Percentiles rank a stretch among this genome's conserved stretches.
These are phyloP conservation scores for Populus hybrid DNA, from an alignment of 441 rosid genomes.

Conservation along the genomic window DNA sequence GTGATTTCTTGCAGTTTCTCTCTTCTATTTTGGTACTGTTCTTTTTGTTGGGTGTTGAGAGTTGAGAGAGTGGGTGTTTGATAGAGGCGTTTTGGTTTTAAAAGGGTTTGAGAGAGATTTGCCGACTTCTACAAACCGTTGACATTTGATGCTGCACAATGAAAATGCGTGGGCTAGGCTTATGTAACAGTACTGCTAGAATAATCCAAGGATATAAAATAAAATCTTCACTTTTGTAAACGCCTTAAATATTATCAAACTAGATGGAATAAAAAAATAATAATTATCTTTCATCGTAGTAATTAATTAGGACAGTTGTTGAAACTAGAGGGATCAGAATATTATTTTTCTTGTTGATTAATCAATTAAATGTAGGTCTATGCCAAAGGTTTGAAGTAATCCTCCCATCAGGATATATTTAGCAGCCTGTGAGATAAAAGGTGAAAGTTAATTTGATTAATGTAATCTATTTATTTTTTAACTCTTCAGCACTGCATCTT, in stretches of 20 bases:
- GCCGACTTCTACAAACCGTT: neutral
- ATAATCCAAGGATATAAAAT: neutral
- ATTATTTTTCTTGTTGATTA: no score
- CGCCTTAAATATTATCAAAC: neutral
- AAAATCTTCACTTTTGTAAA: neutral
- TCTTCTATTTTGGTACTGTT: neutral
- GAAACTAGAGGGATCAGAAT: no score
- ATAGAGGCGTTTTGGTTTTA: neutral
- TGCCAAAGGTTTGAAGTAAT: neutral
- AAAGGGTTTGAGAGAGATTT: neutral
- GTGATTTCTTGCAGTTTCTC: neutral
- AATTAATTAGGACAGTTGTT: no score
- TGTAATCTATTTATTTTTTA: no score
- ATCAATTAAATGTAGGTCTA: neutral
- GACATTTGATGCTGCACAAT: conserved; percentile 1
- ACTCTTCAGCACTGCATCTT: no score
- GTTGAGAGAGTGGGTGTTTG: neutral
- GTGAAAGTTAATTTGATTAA: no score
- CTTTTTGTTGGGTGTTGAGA: no score
- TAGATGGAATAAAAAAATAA: neutral
- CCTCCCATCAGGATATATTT: no score
- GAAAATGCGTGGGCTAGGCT: neutral
- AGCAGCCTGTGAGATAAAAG: no score
- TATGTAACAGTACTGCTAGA: neutral
- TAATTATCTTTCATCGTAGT: no score